Evolutionary conservation across 768 basidiomycete genomes (phyloP), one percentile per base, ranked within the genome.

Genomic region (Lactifluus volemus): DNA sequence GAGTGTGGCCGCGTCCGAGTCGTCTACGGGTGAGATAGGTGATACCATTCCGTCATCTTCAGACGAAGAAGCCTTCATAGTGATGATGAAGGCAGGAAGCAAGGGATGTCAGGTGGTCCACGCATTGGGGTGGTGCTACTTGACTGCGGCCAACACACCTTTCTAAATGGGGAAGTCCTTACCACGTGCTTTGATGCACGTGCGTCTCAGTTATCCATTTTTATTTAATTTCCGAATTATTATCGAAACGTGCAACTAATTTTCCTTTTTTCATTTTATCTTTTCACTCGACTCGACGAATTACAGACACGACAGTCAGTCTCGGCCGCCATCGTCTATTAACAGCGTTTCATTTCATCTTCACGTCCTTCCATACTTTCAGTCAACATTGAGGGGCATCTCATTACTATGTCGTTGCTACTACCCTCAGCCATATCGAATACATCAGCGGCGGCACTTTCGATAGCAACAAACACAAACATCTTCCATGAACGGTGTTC

Each of bases 1-100:
- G 58, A 79, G 67, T 2, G 79, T 59, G 30, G 61, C 61, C 44
- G 70, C 70, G 68, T 89, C 89, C 7, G 85, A 86, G 29, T 89
- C 86, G 59, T 89, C 88, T 49, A 73, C 75, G 7, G 82, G 76
- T 9, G 78, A 78, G 30, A 70, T 68, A 5, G 72, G 72, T 10
- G 74, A 73, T 17, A 63, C 11, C 55, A 79, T 76, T 60, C 71
- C 67, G 61, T 73, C 73, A 52, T 75, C 73, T 62, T 72, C 65
- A 57, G 63, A 61, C 41, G 64, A 47, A 49, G 53, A 42, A 21
- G 36, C 34, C 38, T 60, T 57, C 50, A 59, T 56, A 17, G 44
- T 49, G 30, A 49, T 54, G 51, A 49, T 53, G 54, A 48, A 36
- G 51, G 49, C 39, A 49, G 34, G 53, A 48, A 58, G 42, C 50